A percentile compares a stretch with the other conserved stretches of the same genome.
Conservation (phyloP, 345 rosid genomes). For the Rhodomyrtus tomentosa region DNA sequence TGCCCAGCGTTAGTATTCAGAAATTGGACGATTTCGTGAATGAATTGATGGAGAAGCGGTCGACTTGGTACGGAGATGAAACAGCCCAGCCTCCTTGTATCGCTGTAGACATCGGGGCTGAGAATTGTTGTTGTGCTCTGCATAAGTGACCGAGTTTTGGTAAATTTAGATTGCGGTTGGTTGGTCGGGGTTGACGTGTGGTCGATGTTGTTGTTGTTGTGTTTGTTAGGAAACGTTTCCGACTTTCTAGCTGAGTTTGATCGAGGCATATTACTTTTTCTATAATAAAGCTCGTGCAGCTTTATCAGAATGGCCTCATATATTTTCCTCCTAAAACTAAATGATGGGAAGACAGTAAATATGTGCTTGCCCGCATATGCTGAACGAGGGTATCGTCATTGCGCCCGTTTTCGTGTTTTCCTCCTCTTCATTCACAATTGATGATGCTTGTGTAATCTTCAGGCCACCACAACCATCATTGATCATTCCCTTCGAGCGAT, state of each 20-base stretch:
- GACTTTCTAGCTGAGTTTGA: background rate
- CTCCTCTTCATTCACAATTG: background rate
- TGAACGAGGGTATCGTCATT: background rate
- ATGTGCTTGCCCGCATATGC: background rate
- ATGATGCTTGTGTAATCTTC: background rate
- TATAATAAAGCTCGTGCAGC: background rate
- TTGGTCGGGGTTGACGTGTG: rapidly evolving
- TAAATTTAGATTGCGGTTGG: background rate
- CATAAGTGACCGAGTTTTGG: slow-evolving; percentile 32
- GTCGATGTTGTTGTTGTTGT: background rate
- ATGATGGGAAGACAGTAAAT: background rate
- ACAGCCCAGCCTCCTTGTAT: slow-evolving; percentile 43
- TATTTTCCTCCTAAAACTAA: background rate
- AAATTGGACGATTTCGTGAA: slow-evolving; percentile 67
- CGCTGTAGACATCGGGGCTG: slow-evolving; percentile 49
- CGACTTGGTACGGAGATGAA: slow-evolving; percentile 49
- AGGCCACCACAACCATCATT: background rate
- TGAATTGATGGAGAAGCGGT: slow-evolving; percentile 44
- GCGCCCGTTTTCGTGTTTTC: background rate
- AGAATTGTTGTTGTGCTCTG: slow-evolving; percentile 51
- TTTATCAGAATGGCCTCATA: background rate
- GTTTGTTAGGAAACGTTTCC: background rate
- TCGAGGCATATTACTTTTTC: background rate
- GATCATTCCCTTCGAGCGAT: background rate
- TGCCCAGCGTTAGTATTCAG: slow-evolving; percentile 78